Evolutionary conservation across 2,329 filamentous ascomycete species (phyloP).

Genomic region (Fusarium begoniae): DNA sequence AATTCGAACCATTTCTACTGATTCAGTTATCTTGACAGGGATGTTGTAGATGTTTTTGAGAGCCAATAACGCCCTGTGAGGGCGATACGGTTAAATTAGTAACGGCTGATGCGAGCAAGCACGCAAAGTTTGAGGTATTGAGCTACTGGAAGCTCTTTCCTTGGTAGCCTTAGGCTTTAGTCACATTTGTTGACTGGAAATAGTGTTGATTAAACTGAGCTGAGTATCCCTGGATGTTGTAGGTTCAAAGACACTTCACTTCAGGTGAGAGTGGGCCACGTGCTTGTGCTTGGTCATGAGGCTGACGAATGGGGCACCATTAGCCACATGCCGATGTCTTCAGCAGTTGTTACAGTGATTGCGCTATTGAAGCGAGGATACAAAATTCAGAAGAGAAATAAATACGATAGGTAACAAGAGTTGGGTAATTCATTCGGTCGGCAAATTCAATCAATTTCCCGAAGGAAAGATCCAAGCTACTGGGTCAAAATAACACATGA

Average conservation of each 20-base stretch:
- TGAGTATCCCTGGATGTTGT: conserved; percentile 26
- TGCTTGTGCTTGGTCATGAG: conserved; percentile 27
- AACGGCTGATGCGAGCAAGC: neutral
- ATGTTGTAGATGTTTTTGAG: conserved; percentile 8
- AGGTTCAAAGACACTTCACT: conserved; percentile 7
- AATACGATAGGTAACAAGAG: neutral
- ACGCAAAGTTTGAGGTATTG: neutral
- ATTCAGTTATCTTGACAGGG: conserved; percentile 23
- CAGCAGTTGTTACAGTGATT: neutral
- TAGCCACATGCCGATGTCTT: conserved; percentile 5
- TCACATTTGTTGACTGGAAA: neutral
- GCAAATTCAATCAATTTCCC: too few species aligned
- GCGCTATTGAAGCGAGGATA: neutral
- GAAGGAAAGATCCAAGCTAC: too few species aligned
- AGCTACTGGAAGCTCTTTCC: neutral
- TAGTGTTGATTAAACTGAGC: neutral
- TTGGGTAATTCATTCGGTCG: too few species aligned
- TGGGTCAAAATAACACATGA: too few species aligned
- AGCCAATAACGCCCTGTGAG: neutral
- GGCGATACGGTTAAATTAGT: neutral
- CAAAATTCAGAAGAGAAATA: neutral
- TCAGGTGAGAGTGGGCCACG: conserved; percentile 26
- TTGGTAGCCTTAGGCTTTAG: neutral
- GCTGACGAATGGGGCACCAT: conserved; percentile 14
- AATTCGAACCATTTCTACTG: conserved; percentile 26